A percentile compares a stretch with the other conserved stretches of the same genome.
These are phyloP conservation scores for Tolypocladium capitatum DNA, from an alignment of 2,329 filamentous ascomycete species.

Conservation along the genomic window DNA sequence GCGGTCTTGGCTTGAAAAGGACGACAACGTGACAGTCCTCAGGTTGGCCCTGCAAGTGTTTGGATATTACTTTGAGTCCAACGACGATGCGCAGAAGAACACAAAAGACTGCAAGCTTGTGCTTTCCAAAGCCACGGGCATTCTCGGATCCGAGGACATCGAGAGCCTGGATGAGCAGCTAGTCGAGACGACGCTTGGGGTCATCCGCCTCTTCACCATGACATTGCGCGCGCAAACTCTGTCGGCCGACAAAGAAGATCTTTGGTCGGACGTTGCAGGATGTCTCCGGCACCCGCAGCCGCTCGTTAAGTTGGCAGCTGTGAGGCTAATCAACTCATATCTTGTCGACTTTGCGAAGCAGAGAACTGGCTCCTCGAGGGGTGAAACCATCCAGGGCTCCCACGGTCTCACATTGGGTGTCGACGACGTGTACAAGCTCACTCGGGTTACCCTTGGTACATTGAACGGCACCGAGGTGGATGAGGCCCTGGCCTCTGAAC, in stretches of 20 bases:
- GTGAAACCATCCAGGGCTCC: constrained; percentile 53
- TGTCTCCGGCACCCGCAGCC: constrained; percentile 61
- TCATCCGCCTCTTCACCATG: constrained; percentile 54
- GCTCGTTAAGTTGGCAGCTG: constrained; percentile 63
- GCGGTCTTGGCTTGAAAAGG: constrained; percentile 62
- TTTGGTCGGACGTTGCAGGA: constrained; percentile 59
- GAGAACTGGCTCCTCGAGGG: constrained; percentile 29
- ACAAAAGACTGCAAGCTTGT: constrained; percentile 56
- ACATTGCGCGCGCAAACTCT: constrained; percentile 53
- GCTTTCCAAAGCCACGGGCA: constrained; percentile 36
- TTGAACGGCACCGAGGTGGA: constrained; percentile 52
- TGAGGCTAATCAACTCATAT: constrained; percentile 62
- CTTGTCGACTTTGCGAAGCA: constrained; percentile 65
- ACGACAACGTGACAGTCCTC: constrained; percentile 56
- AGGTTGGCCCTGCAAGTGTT: constrained; percentile 70
- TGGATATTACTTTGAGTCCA: constrained; percentile 66
- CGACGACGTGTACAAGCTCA: constrained; percentile 49
- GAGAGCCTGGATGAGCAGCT: constrained; percentile 53
- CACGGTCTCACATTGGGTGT: constrained; percentile 55
- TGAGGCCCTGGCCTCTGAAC: constrained; percentile 65
- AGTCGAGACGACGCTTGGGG: constrained; percentile 58
- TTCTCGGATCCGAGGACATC: constrained; percentile 41
- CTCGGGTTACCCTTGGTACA: constrained; percentile 33
- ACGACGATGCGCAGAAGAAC: constrained; percentile 43
- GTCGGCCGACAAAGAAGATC: constrained; percentile 39